A percentile compares a stretch with the other conserved stretches of the same genome.
Conservation (phyloP, 2,329 filamentous ascomycete species). For the Exserohilum turcica region DNA sequence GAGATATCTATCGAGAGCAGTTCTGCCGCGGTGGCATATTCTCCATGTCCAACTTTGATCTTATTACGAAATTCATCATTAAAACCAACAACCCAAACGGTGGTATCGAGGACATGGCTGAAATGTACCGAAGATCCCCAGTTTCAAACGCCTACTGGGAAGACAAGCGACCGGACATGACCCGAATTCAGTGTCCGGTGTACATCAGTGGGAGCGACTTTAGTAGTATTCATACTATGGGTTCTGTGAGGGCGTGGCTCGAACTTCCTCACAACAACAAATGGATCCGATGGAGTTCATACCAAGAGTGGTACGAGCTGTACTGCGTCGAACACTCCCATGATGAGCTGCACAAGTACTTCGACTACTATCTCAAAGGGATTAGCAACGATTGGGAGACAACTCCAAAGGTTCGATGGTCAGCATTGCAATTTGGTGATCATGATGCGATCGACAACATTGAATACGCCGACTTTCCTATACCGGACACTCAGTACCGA, state of each 20-base stretch:
- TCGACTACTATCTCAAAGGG: slow-evolving; percentile 54
- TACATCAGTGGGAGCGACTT: slow-evolving; percentile 20
- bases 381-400: slow-evolving; percentile 55
- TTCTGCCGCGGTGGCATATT: slow-evolving; percentile 18
- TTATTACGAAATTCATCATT: slow-evolving; percentile 8
- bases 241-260: slow-evolving; percentile 15
- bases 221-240: slow-evolving; percentile 15
- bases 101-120: slow-evolving; percentile 6
- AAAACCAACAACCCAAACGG: slow-evolving; percentile 6
- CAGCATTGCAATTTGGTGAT: slow-evolving; percentile 40
- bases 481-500: slow-evolving; percentile 21
- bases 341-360: slow-evolving; percentile 44
- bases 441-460: slow-evolving; percentile 24
- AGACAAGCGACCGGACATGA: slow-evolving; percentile 17
- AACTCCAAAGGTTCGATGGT: slow-evolving; percentile 53
- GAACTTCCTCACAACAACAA: slow-evolving; percentile 10
- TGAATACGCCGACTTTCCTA: slow-evolving; percentile 20
- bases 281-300: slow-evolving; percentile 10
- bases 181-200: slow-evolving; percentile 16
- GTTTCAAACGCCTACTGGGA: slow-evolving; percentile 17
- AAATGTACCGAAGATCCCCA: slow-evolving; percentile 7
- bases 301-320: slow-evolving; percentile 26
- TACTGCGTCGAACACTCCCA: slow-evolving; percentile 12
- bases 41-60: slow-evolving; percentile 6
- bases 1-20: slow-evolving; percentile 21